Evolutionary conservation across 352 stramenopile genomes (phyloP).

Genomic region (Phytopythium sindhum): DNA sequence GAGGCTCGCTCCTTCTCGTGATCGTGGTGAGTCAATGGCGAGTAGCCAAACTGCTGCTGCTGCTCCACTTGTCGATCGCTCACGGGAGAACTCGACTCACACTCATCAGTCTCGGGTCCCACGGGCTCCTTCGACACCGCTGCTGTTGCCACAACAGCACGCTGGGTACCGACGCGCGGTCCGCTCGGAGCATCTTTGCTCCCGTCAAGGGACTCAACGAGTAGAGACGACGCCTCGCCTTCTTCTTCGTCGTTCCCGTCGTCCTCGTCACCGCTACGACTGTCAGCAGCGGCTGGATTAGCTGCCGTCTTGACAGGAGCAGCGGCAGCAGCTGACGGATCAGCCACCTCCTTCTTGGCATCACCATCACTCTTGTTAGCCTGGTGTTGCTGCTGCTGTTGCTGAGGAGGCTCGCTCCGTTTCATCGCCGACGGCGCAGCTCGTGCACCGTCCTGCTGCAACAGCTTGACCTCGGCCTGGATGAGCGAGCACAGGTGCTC

Average conservation of each 20-base stretch:
- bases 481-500: constrained; percentile 63
- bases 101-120: constrained; percentile 45
- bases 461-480: constrained; percentile 68
- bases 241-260: background rate
- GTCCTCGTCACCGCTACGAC: constrained; percentile 2
- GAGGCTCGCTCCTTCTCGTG: constrained; percentile 4
- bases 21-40: background rate
- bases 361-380: background rate
- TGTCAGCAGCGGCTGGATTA: background rate
- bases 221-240: background rate
- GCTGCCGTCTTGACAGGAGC: background rate
- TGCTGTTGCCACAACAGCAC: background rate
- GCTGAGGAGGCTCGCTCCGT: background rate
- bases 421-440: constrained; percentile 1
- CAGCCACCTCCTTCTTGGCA: background rate
- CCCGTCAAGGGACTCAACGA: constrained; percentile 6
- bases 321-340: background rate
- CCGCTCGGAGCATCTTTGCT: background rate
- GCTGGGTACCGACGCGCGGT: background rate
- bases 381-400: constrained; percentile 5
- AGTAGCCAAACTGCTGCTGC: constrained; percentile 13
- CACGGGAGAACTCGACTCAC: constrained; percentile 29
- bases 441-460: constrained; percentile 45
- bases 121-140: constrained; percentile 6
- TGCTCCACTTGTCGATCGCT: constrained; percentile 13